phyloP scores from a whole-genome alignment of 495 filamentous ascomycete species.

The Neurospora pannonica region DNA sequence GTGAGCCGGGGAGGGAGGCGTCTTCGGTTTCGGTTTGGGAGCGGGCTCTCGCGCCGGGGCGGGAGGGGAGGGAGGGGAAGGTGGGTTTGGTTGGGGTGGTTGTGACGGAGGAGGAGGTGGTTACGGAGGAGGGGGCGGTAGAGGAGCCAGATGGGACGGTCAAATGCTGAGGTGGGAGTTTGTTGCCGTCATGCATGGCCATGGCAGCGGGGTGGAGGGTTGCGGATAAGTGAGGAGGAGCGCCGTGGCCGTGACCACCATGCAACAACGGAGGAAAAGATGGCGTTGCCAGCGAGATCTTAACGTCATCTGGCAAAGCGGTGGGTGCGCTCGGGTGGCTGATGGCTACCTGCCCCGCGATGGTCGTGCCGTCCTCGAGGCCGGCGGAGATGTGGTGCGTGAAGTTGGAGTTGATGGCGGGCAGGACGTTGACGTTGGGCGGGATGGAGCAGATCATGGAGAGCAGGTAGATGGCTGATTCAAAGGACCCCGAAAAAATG shows the following conservation, averaged over 20 bases:
- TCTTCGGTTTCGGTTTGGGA: conserved; percentile 51
- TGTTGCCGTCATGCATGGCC: neutral
- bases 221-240: conserved; percentile 15
- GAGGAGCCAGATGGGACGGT: neutral
- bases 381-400: conserved; percentile 86
- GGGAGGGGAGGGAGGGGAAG: neutral
- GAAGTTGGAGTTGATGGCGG: conserved; percentile 89
- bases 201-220: conserved; percentile 6
- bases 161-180: neutral
- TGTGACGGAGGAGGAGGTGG: neutral
- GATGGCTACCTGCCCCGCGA: conserved; percentile 88
- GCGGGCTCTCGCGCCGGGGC: conserved; percentile 35
- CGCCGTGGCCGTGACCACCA: conserved; percentile 7
- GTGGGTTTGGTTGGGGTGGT: neutral
- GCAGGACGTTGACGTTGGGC: conserved; percentile 64
- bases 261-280: neutral
- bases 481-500: conserved; percentile 72
- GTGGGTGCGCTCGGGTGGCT: conserved; percentile 62
- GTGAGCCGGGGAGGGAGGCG: conserved; percentile 76
- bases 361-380: conserved; percentile 63
- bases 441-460: conserved; percentile 74
- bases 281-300: conserved; percentile 15
- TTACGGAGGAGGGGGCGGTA: neutral
- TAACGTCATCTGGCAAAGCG: conserved; percentile 35
- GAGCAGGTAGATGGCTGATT: conserved; percentile 73